These are phyloP conservation scores for Acanthamoeba sp. DNA, from an alignment of 208 protist species.

Conservation along the genomic window DNA sequence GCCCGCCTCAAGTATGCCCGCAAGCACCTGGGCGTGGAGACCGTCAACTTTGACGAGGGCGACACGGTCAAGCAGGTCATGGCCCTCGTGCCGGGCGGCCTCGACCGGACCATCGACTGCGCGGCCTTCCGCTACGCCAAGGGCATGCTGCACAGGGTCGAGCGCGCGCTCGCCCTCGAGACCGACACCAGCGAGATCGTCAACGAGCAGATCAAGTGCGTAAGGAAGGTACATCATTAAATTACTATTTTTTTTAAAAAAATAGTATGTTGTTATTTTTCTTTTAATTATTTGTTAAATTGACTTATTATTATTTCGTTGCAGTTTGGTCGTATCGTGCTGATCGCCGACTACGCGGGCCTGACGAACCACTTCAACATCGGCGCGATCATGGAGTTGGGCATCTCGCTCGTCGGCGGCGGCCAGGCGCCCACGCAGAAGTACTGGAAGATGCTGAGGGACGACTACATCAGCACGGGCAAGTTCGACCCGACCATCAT, in stretches of 20 bases:
- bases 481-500: conserved; percentile 79
- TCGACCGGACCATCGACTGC: conserved; percentile 78
- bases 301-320: no score
- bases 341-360: conserved; percentile 81
- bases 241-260: no score
- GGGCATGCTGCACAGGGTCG: conserved; percentile 75
- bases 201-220: conserved; percentile 75
- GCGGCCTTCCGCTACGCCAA: conserved; percentile 81
- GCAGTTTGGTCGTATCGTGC: conserved; percentile 67
- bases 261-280: no score
- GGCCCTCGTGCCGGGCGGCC: conserved; percentile 73
- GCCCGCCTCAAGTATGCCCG: conserved; percentile 72
- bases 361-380: conserved; percentile 83
- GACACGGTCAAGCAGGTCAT: conserved; percentile 70
- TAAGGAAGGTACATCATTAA: conserved; percentile 76
- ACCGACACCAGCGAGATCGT: conserved; percentile 80
- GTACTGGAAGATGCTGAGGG: conserved; percentile 79
- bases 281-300: no score
- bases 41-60: conserved; percentile 78
- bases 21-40: conserved; percentile 58
- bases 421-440: conserved; percentile 75
- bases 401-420: conserved; percentile 60
- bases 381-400: conserved; percentile 83
- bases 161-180: conserved; percentile 77
- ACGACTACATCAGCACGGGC: conserved; percentile 60